Evolutionary conservation across 2,329 filamentous ascomycete genomes (phyloP).

Genomic region (Colletotrichum salicis): DNA sequence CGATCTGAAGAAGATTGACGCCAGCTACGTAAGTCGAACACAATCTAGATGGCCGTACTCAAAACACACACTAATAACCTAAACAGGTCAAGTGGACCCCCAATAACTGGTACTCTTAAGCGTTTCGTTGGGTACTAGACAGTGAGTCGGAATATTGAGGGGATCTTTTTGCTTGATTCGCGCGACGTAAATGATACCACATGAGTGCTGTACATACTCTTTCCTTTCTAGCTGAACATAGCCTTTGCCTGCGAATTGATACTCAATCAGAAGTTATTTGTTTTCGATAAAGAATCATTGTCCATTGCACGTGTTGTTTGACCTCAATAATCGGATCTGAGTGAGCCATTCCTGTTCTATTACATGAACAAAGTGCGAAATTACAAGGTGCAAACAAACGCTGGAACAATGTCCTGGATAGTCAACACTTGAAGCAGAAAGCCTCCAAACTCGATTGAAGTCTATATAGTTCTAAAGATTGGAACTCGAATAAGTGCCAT

Average conservation of each 20-base stretch:
- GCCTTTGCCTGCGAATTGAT: slow-evolving; percentile 17
- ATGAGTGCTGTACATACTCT: slow-evolving; percentile 23
- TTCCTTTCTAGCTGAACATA: slow-evolving; percentile 20
- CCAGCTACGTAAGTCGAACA: slow-evolving; percentile 31
- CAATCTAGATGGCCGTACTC: rapidly evolving
- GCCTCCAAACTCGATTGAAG: no score
- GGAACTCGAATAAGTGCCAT: no score
- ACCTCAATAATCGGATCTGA: neutral
- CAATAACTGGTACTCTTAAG: slow-evolving; percentile 41
- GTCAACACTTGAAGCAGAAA: no score
- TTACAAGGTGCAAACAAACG: no score
- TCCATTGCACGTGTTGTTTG: neutral
- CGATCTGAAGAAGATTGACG: slow-evolving; percentile 48
- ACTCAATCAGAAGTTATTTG: neutral
- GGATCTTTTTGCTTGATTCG: neutral
- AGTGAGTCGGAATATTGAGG: neutral
- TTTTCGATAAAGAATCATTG: no score
- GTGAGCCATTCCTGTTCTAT: no score
- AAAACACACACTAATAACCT: neutral
- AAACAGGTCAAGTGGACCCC: slow-evolving; percentile 43
- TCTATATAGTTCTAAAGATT: no score
- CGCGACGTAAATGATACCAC: slow-evolving; percentile 25
- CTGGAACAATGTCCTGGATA: no score
- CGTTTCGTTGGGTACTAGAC: neutral
- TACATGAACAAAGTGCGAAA: no score